Percentiles rank a stretch among this genome's conserved stretches.
Evolutionary conservation across 768 basidiomycete species (phyloP).

Genomic region (Lactarius akahatsu): DNA sequence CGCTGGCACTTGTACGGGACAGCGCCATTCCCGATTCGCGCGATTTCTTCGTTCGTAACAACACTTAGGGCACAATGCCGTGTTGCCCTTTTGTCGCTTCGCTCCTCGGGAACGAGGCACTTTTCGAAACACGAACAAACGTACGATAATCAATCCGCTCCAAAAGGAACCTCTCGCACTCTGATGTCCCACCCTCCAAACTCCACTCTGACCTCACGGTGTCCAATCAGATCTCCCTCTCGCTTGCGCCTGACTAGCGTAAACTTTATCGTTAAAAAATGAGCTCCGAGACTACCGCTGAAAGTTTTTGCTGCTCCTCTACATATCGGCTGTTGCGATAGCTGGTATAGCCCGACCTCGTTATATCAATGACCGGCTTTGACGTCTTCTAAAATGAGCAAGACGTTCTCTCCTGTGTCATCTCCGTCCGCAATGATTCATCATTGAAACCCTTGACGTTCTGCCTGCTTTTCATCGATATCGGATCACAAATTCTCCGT

Average conservation of each 20-base stretch:
- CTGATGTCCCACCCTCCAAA: neutral
- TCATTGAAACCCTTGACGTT: conserved; percentile 48
- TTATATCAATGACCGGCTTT: conserved; percentile 30
- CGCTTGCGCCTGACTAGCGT: neutral
- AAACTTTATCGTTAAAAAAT: neutral
- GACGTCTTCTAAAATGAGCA: conserved; percentile 45
- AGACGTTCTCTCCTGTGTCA: conserved; percentile 46
- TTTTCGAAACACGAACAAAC: no score
- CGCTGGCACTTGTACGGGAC: no score
- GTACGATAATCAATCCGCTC: neutral
- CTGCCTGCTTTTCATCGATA: conserved; percentile 47
- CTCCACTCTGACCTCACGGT: neutral
- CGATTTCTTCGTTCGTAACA: no score
- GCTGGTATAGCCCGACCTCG: neutral
- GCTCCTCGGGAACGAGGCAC: neutral
- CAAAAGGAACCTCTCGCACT: neutral
- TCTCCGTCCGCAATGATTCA: conserved; percentile 47
- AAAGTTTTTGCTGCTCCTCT: neutral
- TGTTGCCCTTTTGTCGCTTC: no score
- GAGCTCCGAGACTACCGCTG: neutral
- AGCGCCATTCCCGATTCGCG: no score
- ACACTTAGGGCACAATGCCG: no score
- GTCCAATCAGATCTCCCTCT: neutral
- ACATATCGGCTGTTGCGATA: no score
- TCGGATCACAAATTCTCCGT: conserved; percentile 49